These are phyloP conservation scores for Trebouxia sp. DNA, from an alignment of 139 green algal genomes.

Conservation along the genomic window DNA sequence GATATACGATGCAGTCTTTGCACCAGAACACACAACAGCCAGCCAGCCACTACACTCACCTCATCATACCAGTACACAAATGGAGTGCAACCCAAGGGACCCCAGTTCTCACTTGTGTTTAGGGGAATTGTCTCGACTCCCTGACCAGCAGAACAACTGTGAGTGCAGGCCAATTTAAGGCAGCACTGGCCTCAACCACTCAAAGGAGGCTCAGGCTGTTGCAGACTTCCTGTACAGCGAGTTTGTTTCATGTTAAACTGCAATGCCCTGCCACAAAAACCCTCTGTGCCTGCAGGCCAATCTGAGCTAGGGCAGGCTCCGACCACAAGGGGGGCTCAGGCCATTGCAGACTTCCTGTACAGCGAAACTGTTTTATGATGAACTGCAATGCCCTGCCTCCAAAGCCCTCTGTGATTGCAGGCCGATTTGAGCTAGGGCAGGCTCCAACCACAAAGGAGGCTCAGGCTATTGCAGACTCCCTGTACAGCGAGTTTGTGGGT, in stretches of 20 bases:
- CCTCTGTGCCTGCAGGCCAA: conserved; percentile 53
- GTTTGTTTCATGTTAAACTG: too few species aligned
- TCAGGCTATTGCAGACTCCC: conserved; percentile 94
- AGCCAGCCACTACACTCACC: too few species aligned
- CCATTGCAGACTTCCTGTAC: conserved; percentile 96
- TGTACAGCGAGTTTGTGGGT: conserved; percentile 96
- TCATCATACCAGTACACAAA: too few species aligned
- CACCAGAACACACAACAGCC: too few species aligned
- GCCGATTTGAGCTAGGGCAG: conserved; percentile 79
- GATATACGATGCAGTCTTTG: too few species aligned
- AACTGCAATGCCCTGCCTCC: conserved; percentile 65
- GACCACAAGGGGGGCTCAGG: conserved; percentile 96
- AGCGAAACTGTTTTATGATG: too few species aligned
- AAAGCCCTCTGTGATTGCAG: conserved; percentile 39
- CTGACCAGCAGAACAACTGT: too few species aligned
- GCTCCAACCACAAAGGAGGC: conserved; percentile 95
- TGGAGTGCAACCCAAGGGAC: too few species aligned
- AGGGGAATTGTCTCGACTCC: too few species aligned
- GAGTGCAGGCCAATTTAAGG: conserved; percentile 71
- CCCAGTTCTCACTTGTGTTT: too few species aligned
- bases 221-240: conserved; percentile 94
- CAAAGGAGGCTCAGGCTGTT: conserved; percentile 95
- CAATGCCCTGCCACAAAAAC: background rate
- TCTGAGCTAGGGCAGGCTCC: conserved; percentile 83
- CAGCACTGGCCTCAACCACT: conserved; percentile 85